Evolutionary conservation across 495 filamentous ascomycete species (phyloP).

Genomic region (Daldinia concentrica): DNA sequence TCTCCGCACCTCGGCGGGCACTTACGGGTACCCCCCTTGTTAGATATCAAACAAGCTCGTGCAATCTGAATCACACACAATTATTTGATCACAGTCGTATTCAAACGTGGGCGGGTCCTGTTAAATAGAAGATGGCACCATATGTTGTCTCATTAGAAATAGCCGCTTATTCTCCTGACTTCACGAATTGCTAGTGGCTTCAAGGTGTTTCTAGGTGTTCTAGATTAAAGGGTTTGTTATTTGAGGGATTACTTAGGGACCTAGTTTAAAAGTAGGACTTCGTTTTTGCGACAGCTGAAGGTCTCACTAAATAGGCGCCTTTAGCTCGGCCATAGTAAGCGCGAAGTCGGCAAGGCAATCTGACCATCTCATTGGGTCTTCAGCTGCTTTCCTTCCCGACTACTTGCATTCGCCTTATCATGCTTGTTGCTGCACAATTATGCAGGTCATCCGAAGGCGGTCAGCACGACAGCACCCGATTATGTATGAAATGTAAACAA

Average conservation of each 20-base stretch:
- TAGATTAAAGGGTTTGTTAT: constrained; percentile 9
- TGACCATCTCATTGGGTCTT: constrained; percentile 24
- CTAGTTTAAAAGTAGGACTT: constrained; percentile 21
- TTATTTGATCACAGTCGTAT: constrained; percentile 39
- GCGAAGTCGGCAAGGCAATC: constrained; percentile 22
- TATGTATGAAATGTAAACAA: constrained; percentile 25
- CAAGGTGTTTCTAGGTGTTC: background rate
- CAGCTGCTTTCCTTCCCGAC: constrained; percentile 6
- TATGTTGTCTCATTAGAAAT: constrained; percentile 28
- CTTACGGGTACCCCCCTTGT: constrained; percentile 26
- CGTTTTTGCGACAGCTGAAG: constrained; percentile 37
- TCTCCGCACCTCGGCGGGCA: constrained; percentile 39
- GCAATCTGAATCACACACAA: constrained; percentile 39
- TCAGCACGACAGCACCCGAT: constrained; percentile 28
- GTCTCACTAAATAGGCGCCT: constrained; percentile 31
- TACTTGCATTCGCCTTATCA: constrained; percentile 27
- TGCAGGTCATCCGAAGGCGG: constrained; percentile 40
- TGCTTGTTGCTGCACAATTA: constrained; percentile 1
- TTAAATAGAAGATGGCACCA: constrained; percentile 21
- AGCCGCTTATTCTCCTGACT: constrained; percentile 22
- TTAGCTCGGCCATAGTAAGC: constrained; percentile 34
- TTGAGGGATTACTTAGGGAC: constrained; percentile 37
- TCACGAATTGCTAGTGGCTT: constrained; percentile 32
- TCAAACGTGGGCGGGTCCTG: constrained; percentile 9
- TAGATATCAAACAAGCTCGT: constrained; percentile 39